phyloP scores from a whole-genome alignment of 257 asterid genomes.

The Knoxia roxburghii region DNA sequence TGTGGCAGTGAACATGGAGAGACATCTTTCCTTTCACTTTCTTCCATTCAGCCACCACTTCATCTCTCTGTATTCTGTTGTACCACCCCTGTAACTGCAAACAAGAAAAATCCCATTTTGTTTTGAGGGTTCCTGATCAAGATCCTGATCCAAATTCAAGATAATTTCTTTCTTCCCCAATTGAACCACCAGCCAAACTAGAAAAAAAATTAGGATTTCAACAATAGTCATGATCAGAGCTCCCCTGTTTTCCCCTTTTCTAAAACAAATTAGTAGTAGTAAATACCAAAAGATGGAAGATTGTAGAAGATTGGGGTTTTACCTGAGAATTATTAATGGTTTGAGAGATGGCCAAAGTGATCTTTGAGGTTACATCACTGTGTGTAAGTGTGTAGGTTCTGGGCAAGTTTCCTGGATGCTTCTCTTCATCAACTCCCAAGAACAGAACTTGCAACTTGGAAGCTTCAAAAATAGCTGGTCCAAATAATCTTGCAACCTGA shows the following conservation, averaged over 20 bases:
- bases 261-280: not conserved
- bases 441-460: conserved; percentile 64
- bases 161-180: too few species aligned
- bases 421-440: conserved; percentile 52
- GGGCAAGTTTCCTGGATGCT: conserved; percentile 64
- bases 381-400: conserved; percentile 76
- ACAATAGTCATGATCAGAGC: not conserved
- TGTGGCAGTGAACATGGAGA: conserved; percentile 96
- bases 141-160: not conserved
- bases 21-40: conserved; percentile 81
- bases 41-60: conserved; percentile 96
- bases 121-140: not conserved
- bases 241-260: conserved; percentile 13
- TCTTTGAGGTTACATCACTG: conserved; percentile 60
- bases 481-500: conserved; percentile 83
- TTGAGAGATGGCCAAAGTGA: conserved; percentile 71
- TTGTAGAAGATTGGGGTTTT: not conserved
- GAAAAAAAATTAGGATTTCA: not conserved
- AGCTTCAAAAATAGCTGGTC: conserved; percentile 81
- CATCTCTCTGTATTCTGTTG: conserved; percentile 82
- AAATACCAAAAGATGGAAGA: too few species aligned
- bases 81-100: conserved; percentile 98
- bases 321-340: conserved; percentile 65
- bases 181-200: not conserved
- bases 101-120: conserved; percentile 8